These are phyloP conservation scores for Thraustochytrium sp. DNA, from an alignment of 352 stramenopile species.

Conservation along the genomic window DNA sequence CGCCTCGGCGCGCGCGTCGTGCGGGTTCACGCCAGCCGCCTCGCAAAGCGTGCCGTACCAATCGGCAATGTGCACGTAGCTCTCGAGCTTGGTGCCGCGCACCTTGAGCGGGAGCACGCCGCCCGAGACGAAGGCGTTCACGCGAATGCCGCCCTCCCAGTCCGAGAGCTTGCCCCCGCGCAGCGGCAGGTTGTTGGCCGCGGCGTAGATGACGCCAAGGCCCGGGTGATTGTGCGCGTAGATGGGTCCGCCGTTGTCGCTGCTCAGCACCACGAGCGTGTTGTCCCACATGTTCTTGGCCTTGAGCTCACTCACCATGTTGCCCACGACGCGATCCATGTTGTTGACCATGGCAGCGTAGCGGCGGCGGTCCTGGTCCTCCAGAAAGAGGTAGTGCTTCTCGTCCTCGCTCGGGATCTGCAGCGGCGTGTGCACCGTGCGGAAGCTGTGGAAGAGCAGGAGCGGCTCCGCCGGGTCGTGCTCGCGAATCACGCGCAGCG, in stretches of 20 bases:
- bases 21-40: no score
- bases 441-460: background rate
- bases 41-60: slow-evolving; percentile 47
- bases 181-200: slow-evolving; percentile 49
- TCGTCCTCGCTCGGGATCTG: no score
- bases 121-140: slow-evolving; percentile 48
- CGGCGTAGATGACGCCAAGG: slow-evolving; percentile 19
- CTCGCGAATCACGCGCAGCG: background rate
- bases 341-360: background rate
- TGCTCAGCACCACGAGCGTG: background rate
- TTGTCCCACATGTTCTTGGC: background rate
- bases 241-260: background rate
- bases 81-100: slow-evolving; percentile 31
- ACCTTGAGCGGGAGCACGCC: slow-evolving; percentile 38
- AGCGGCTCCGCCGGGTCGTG: background rate
- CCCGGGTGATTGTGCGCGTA: background rate
- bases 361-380: background rate
- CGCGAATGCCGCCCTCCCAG: slow-evolving; percentile 51
- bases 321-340: background rate
- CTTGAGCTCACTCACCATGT: background rate
- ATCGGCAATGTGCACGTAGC: slow-evolving; percentile 38
- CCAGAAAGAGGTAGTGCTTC: background rate
- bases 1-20: no score
- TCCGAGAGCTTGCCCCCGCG: no score
- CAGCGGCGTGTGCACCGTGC: background rate